Percentiles rank a stretch among this genome's conserved stretches.
Conservation (phyloP, 768 basidiomycete genomes). For the Strobilomyces dryophilus region DNA sequence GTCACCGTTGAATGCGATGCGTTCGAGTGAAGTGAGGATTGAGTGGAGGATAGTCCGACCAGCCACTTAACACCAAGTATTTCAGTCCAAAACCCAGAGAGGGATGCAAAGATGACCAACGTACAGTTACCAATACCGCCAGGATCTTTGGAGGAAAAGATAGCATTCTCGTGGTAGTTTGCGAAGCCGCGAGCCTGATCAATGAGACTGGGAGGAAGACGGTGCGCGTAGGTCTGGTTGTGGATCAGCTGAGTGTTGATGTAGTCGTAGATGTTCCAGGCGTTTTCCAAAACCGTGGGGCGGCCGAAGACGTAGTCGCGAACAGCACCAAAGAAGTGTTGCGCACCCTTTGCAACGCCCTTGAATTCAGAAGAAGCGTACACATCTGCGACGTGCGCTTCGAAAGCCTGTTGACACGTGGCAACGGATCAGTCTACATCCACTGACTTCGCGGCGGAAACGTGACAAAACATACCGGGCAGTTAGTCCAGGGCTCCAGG, state of each 20-base stretch:
- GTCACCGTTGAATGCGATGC: constrained; percentile 75
- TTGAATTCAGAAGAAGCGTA: constrained; percentile 66
- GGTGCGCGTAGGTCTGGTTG: constrained; percentile 78
- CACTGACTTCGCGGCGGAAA: background rate
- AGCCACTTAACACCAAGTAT: constrained; percentile 50
- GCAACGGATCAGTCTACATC: constrained; percentile 10
- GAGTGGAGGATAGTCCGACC: constrained; percentile 75
- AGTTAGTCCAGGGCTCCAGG: constrained; percentile 74
- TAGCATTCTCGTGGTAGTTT: constrained; percentile 72
- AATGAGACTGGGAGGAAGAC: constrained; percentile 73
- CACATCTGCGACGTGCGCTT: constrained; percentile 57
- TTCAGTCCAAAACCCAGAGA: constrained; percentile 5
- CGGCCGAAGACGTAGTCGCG: constrained; percentile 72
- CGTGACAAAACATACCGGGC: constrained; percentile 38
- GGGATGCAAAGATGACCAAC: constrained; percentile 26
- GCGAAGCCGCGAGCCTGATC: constrained; percentile 74
- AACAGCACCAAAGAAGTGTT: constrained; percentile 60
- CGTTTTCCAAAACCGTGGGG: constrained; percentile 62
- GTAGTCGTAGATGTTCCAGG: constrained; percentile 79
- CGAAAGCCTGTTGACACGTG: constrained; percentile 46
- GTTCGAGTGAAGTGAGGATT: constrained; percentile 66
- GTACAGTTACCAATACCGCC: constrained; percentile 74
- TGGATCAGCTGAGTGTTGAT: constrained; percentile 72
- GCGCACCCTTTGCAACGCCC: constrained; percentile 48
- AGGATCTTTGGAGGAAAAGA: constrained; percentile 64